Evolutionary conservation across 495 filamentous ascomycete genomes (phyloP), one percentile per base, ranked within the genome.

Genomic region (Xylaria palmicola): DNA sequence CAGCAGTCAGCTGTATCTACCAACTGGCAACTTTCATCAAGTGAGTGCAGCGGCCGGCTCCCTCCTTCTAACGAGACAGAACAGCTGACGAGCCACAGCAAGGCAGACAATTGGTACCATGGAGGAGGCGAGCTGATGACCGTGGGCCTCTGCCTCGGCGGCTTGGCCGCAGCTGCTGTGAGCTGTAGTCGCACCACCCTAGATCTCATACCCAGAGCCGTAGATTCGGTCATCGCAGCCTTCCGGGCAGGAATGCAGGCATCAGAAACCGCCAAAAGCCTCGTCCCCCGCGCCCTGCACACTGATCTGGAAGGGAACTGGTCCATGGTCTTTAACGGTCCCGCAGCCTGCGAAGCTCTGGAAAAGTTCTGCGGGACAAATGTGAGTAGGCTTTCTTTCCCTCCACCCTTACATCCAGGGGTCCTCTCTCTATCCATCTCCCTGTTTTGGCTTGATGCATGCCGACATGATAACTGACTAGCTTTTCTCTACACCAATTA

Each of bases 111-210:
- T 12, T 37, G 34, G 34, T 37, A 37, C 34, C 34, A 37, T 37
- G 34, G 7, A 37, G 34, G 34, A 1, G 34, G 34, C 34, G 7
- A 37, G 2, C 9, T 37, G 3, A 8, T 8, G 3, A 37, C 7
- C 8, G 12, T 62, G n/a, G 85, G 83, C 32, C 75, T 87, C 15
- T 90, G 87, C 70, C 88, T 84, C 9, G 85, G 85, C 49, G 74
- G 86, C 26, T 68, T 90, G 52, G 80, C 88, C 4, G 85, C 85
- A 22, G 75, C 86, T 12, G 88, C 83, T 8, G 78, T 90, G 0
- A 81, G 84, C 37, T 86, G 77, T 22, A 80, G 85, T 0, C 79
- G 71, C 12, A 85, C 80, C 9, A 65, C 88, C 17, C 75, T 81
- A 19, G 85, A 88, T 36, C 72, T 92, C 1, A 69, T 90, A 15